These are phyloP conservation scores for Kondoa subrosea DNA, from an alignment of 768 basidiomycete genomes.

Conservation along the genomic window DNA sequence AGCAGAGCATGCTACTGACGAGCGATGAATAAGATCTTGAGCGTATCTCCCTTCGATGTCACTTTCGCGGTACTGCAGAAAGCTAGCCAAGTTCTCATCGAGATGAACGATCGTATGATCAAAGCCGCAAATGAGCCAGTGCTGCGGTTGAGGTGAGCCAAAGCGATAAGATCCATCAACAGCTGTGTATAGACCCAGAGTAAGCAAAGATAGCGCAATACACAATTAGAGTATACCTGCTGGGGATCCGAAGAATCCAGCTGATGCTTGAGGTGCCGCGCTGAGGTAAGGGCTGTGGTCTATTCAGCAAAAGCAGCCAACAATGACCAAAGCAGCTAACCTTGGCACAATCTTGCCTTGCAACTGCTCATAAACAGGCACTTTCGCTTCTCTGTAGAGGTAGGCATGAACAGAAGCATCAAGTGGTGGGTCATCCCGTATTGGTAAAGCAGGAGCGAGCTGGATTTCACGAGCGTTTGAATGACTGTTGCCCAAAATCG, in stretches of 20 bases:
- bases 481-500: background rate
- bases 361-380: background rate
- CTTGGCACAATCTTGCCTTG: background rate
- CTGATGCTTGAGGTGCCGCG: background rate
- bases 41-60: background rate
- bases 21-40: background rate
- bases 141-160: too few species aligned
- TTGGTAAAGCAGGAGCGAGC: background rate
- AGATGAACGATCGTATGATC: background rate
- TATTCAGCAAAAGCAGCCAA: background rate
- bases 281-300: background rate
- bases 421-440: background rate
- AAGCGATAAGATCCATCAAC: too few species aligned
- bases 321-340: background rate
- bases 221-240: background rate
- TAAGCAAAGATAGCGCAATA: background rate
- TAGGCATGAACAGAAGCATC: background rate
- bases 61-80: background rate
- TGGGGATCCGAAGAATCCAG: background rate
- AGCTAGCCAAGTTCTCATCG: background rate
- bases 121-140: background rate
- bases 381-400: background rate
- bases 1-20: background rate
- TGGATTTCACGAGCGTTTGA: background rate
- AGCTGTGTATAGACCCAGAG: too few species aligned